Conservation (phyloP, 2,329 filamentous ascomycete species). For the Pezicula radicicola region DNA sequence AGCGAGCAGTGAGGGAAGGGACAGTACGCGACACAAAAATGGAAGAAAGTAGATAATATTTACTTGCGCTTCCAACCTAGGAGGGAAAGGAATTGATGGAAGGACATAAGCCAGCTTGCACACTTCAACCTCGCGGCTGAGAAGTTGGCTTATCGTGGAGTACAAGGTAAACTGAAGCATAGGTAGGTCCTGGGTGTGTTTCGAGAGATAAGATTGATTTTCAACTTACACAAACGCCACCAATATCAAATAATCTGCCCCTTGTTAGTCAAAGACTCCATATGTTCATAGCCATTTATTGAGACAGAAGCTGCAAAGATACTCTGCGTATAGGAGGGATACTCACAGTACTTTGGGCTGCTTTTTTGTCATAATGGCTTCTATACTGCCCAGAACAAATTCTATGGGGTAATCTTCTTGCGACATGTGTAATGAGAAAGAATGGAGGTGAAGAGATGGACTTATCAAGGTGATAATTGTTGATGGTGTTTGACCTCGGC, state of each 20-base stretch:
- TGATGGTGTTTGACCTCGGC: background rate
- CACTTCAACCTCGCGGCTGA: no score
- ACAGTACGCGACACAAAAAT: no score
- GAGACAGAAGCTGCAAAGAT: background rate
- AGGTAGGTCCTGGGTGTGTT: background rate
- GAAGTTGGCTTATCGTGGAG: background rate
- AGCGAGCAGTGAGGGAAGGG: no score
- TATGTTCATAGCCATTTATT: no score
- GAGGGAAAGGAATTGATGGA: no score
- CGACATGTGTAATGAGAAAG: conserved; percentile 17
- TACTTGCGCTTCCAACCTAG: no score
- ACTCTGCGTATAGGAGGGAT: background rate
- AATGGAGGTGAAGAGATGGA: background rate
- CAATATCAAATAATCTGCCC: conserved; percentile 78
- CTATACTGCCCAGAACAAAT: conserved; percentile 26
- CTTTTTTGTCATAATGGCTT: conserved; percentile 36
- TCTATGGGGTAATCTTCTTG: conserved; percentile 25
- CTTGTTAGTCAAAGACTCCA: conserved; percentile 1
- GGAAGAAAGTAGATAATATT: no score
- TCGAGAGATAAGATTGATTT: background rate
- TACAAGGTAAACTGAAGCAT: background rate
- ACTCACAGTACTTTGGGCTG: conserved; percentile 63
- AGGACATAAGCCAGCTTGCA: no score
- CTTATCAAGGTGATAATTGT: background rate
- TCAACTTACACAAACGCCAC: conserved; percentile 86